Evolutionary conservation across 177 flowering plant genomes (phyloP).

Genomic region (Vitis hybrid): DNA sequence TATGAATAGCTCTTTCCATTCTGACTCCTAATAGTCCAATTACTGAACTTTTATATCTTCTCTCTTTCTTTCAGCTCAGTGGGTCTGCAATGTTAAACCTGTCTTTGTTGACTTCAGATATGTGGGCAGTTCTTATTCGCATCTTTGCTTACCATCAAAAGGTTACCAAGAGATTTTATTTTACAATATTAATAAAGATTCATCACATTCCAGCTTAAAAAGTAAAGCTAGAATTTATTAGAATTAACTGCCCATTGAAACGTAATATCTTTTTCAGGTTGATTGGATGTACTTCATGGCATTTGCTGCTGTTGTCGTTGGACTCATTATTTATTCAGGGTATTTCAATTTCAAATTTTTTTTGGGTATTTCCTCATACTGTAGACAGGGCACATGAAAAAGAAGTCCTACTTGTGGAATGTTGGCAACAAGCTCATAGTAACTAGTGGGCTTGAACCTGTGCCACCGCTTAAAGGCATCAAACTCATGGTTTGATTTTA

Average conservation of each 20-base stretch:
- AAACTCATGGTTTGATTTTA: no score
- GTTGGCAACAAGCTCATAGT: no score
- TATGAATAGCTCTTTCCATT: neutral
- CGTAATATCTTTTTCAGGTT: slow-evolving; percentile 47
- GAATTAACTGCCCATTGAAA: neutral
- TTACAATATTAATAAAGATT: neutral
- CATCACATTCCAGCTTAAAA: neutral
- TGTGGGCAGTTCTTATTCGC: slow-evolving; percentile 97
- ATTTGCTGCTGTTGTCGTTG: slow-evolving; percentile 72
- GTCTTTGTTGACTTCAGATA: slow-evolving; percentile 89
- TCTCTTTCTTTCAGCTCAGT: slow-evolving; percentile 45
- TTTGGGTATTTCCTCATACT: neutral
- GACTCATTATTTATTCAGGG: slow-evolving; percentile 84
- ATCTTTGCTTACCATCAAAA: slow-evolving; percentile 84
- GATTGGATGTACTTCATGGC: slow-evolving; percentile 94
- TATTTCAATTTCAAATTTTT: slow-evolving; percentile 21
- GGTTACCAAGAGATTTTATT: slow-evolving; percentile 34
- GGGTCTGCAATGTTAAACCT: slow-evolving; percentile 92
- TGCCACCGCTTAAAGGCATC: no score
- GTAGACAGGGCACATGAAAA: neutral
- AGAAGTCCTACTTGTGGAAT: neutral
- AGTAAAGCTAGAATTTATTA: neutral
- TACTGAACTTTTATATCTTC: neutral
- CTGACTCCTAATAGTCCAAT: neutral
- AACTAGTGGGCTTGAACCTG: no score